Conservation (phyloP, 1,284 basidiomycete genomes). For the Moniliella sp. region DNA sequence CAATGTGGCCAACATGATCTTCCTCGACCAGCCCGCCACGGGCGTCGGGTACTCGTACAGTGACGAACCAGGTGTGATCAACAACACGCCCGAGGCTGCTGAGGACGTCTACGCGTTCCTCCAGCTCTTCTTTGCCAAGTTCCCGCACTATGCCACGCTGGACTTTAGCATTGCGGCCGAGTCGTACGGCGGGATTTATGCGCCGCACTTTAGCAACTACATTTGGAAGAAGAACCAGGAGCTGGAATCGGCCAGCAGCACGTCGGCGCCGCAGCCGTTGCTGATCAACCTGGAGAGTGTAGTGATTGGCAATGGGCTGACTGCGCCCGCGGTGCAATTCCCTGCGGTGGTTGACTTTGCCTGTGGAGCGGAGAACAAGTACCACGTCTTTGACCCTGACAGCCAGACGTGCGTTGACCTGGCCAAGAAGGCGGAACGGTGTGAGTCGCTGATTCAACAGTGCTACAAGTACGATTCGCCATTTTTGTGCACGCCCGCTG, state of each 20-base stretch:
- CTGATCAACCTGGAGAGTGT: conserved; percentile 26
- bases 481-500: conserved; percentile 41
- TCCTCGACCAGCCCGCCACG: conserved; percentile 52
- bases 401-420: conserved; percentile 48
- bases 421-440: conserved; percentile 47
- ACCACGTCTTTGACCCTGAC: conserved; percentile 49
- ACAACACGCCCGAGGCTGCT: conserved; percentile 51
- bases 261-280: conserved; percentile 2
- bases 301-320: conserved; percentile 31
- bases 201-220: conserved; percentile 22
- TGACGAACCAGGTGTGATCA: conserved; percentile 46
- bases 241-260: conserved; percentile 2
- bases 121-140: conserved; percentile 52
- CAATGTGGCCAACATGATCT: conserved; percentile 46
- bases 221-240: conserved; percentile 29
- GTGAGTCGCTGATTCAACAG: conserved; percentile 42
- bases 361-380: conserved; percentile 39
- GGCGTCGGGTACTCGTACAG: conserved; percentile 73
- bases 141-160: conserved; percentile 23
- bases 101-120: conserved; percentile 75
- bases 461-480: conserved; percentile 28
- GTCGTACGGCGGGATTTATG: conserved; percentile 45
- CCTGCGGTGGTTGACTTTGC: conserved; percentile 51
- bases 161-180: conserved; percentile 38
- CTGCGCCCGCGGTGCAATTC: conserved; percentile 32